A percentile compares a stretch with the other conserved stretches of the same genome.
phyloP scores from a whole-genome alignment of 2,329 filamentous ascomycete genomes.

The Fusarium pseudograminearum region DNA sequence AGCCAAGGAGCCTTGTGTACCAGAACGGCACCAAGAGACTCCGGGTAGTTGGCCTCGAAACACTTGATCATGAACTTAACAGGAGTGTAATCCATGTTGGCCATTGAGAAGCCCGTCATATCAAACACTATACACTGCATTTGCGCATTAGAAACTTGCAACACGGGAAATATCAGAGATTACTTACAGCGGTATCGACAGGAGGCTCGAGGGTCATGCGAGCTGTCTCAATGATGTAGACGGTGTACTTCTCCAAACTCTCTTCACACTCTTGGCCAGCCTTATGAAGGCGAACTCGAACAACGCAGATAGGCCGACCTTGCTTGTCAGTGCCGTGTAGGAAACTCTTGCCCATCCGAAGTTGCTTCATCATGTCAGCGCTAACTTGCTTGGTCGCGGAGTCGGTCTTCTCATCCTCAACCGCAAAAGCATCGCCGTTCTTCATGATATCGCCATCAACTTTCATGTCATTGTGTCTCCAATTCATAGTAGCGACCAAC shows the following conservation, averaged over 20 bases:
- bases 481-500: slow-evolving; percentile 93
- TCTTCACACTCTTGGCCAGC: slow-evolving; percentile 85
- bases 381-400: slow-evolving; percentile 72
- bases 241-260: slow-evolving; percentile 87
- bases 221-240: slow-evolving; percentile 95
- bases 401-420: slow-evolving; percentile 69
- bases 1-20: slow-evolving; percentile 98
- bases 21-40: slow-evolving; percentile 87
- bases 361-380: slow-evolving; percentile 83
- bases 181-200: slow-evolving; percentile 89
- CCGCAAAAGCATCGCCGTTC: slow-evolving; percentile 76
- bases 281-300: slow-evolving; percentile 84
- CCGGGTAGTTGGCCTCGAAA: slow-evolving; percentile 98
- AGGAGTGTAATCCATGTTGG: slow-evolving; percentile 98
- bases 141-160: slow-evolving; percentile 38
- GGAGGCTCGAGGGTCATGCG: slow-evolving; percentile 82
- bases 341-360: slow-evolving; percentile 92
- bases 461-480: slow-evolving; percentile 84
- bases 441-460: slow-evolving; percentile 90
- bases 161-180: not conserved
- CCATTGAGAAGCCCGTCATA: slow-evolving; percentile 92
- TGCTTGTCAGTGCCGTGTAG: slow-evolving; percentile 87
- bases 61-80: slow-evolving; percentile 99
- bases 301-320: slow-evolving; percentile 87
- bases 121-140: slow-evolving; percentile 89